Evolutionary conservation across 306 rosid species (phyloP), one percentile per base, ranked within the genome.

Genomic region (Astragalus membranaceus): DNA sequence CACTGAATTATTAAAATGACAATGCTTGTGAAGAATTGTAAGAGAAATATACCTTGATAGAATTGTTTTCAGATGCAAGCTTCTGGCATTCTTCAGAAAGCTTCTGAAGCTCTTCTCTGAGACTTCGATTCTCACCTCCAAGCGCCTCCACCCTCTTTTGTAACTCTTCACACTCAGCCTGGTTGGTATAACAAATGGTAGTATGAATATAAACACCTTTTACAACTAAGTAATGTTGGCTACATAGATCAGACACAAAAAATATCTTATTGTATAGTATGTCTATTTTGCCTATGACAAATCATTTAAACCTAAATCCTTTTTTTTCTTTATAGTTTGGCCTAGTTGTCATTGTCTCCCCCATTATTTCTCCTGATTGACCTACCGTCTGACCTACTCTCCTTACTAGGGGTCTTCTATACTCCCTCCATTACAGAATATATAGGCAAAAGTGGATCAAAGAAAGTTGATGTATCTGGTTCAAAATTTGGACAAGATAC

Each of bases 141-240:
- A 95, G 82, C 5, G 75, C 48, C 73, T 95, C 95, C 54, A 95
- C 99, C 79, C 86, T 91, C 73, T 76, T 87, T 72, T 89, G 99
- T 67, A 95, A 83, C 70, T 91, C 99, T 81, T 95, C 99, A 79
- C 99, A 95, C 74, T 95, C 99, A 9, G 95, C 96, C 99, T 95
- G 65, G 70, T 81, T 11, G 65, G 57, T 44, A 78, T 53, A 71
- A 70, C 48, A 78, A 76, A 75, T 1, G 35, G 58, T 42, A 50
- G 66, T 15, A 74, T 58, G 55, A 7, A 62, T 17, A 29, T 16
- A 49, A 14, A 62, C 17, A 42, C 52, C 52, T 17, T 20, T 5
- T 10, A 16, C 29, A 35, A 0, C 15, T 7, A 59, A 4, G 29
- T 15, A 2, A 17, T 9, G 33, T 61, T 10, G 15, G 50, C 9